Percentiles rank a stretch among this genome's conserved stretches.
phyloP scores from a whole-genome alignment of 495 filamentous ascomycete species.

The Trichoderma erinaceum region DNA sequence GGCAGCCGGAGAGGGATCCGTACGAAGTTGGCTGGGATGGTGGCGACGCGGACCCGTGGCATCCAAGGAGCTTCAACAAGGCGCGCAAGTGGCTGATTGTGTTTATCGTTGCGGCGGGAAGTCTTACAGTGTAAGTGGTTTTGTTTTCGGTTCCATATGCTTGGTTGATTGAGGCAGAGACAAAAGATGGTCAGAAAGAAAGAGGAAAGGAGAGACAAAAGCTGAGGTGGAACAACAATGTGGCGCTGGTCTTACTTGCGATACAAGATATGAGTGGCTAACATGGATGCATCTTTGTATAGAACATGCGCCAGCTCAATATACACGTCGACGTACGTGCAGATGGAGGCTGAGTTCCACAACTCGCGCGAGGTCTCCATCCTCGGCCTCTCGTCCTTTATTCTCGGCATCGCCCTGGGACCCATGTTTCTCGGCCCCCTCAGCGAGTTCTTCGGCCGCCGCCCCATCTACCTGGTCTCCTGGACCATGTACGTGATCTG shows the following conservation, averaged over 20 bases:
- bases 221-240: not conserved
- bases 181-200: not conserved
- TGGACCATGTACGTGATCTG: slow-evolving; percentile 78
- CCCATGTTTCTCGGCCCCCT: slow-evolving; percentile 59
- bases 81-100: slow-evolving; percentile 73
- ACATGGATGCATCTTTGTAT: slow-evolving; percentile 17
- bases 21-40: slow-evolving; percentile 67
- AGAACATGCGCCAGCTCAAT: slow-evolving; percentile 85
- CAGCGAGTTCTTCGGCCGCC: slow-evolving; percentile 81
- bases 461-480: slow-evolving; percentile 75
- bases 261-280: not conserved
- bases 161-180: not conserved
- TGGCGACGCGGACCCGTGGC: slow-evolving; percentile 63
- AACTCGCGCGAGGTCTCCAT: slow-evolving; percentile 66
- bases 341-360: slow-evolving; percentile 70
- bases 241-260: not conserved
- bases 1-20: slow-evolving; percentile 35
- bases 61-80: slow-evolving; percentile 64
- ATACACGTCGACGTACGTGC: slow-evolving; percentile 81
- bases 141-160: not conserved
- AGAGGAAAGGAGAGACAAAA: not conserved
- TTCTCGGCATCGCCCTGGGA: slow-evolving; percentile 67
- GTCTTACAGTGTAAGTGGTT: slow-evolving; percentile 73
- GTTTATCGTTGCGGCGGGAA: slow-evolving; percentile 60
- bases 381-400: slow-evolving; percentile 72